Evolutionary conservation across 2,329 filamentous ascomycete genomes (phyloP).

Genomic region (Tolypocladium paradoxum): DNA sequence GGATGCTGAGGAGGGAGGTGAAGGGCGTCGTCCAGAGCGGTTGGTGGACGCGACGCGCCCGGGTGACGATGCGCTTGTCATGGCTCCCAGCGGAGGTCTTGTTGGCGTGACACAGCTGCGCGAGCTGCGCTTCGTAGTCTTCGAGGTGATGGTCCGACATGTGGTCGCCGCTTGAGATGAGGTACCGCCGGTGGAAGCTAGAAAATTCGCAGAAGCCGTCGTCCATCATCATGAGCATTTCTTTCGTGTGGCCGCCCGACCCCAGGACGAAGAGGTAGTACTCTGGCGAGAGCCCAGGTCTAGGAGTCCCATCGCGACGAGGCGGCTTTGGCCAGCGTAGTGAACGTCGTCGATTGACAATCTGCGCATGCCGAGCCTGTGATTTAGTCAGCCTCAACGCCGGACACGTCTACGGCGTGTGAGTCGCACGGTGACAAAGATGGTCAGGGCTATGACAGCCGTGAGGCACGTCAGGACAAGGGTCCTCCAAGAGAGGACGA

Average conservation of each 20-base stretch:
- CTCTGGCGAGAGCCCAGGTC: conserved; percentile 8
- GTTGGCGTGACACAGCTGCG: conserved; percentile 8
- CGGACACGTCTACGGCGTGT: background rate
- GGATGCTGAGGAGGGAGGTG: conserved; percentile 55
- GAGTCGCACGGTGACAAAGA: conserved; percentile 20
- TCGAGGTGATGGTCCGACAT: conserved; percentile 60
- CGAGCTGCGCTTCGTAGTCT: conserved; percentile 27
- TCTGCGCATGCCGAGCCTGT: conserved; percentile 19
- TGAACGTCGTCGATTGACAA: conserved; percentile 11
- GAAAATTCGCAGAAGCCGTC: conserved; percentile 40
- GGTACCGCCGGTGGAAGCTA: conserved; percentile 64
- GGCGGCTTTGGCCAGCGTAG: conserved; percentile 5
- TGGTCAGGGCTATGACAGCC: conserved; percentile 9
- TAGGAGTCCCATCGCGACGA: background rate
- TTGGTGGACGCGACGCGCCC: conserved; percentile 77
- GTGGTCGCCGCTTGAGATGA: conserved; percentile 66
- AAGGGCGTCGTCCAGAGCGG: conserved; percentile 61
- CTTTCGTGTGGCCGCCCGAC: conserved; percentile 86
- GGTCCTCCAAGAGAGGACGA: background rate
- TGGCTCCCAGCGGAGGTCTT: conserved; percentile 35
- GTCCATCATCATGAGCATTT: conserved; percentile 80
- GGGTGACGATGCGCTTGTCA: conserved; percentile 56
- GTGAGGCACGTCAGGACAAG: conserved; percentile 8
- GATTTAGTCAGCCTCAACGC: background rate
- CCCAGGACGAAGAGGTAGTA: conserved; percentile 76